Evolutionary conservation across 2,329 filamentous ascomycete species (phyloP).

Genomic region (Ascochyta pisi): DNA sequence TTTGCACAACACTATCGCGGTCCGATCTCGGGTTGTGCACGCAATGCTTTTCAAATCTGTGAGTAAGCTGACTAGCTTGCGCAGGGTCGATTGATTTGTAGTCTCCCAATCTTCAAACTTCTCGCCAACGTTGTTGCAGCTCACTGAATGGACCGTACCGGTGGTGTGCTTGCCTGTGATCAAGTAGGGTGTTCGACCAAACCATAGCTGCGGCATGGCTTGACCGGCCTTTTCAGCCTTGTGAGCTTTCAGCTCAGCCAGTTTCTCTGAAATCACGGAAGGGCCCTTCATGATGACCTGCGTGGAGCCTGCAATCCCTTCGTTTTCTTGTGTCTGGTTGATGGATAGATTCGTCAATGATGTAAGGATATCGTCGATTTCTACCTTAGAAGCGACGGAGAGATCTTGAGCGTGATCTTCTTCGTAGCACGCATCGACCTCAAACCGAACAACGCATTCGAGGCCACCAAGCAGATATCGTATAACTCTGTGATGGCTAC

Average conservation of each 20-base stretch:
- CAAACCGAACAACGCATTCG: constrained; percentile 25
- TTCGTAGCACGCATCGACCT: constrained; percentile 31
- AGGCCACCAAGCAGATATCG: constrained; percentile 26
- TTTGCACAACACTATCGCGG: constrained; percentile 22
- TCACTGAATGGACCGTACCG: constrained; percentile 17
- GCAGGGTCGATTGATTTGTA: constrained; percentile 19
- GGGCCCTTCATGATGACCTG: constrained; percentile 13
- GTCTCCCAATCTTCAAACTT: constrained; percentile 26
- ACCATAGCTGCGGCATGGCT: constrained; percentile 30
- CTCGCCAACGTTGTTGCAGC: neutral
- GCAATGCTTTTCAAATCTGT: constrained; percentile 14
- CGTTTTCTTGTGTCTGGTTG: too few relatives aligned
- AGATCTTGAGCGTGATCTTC: neutral
- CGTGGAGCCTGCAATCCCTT: neutral
- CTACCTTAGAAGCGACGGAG: neutral
- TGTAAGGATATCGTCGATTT: too few relatives aligned
- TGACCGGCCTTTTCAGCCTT: constrained; percentile 1
- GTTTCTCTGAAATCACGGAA: constrained; percentile 6
- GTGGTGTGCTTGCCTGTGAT: constrained; percentile 23
- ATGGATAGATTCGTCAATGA: too few relatives aligned
- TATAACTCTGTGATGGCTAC: constrained; percentile 29
- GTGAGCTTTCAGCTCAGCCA: constrained; percentile 29
- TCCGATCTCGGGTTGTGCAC: neutral
- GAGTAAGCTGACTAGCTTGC: constrained; percentile 29
- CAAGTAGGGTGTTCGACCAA: constrained; percentile 30